phyloP scores from a whole-genome alignment of 1,284 basidiomycete genomes.

The Ceratobasidium sp. region DNA sequence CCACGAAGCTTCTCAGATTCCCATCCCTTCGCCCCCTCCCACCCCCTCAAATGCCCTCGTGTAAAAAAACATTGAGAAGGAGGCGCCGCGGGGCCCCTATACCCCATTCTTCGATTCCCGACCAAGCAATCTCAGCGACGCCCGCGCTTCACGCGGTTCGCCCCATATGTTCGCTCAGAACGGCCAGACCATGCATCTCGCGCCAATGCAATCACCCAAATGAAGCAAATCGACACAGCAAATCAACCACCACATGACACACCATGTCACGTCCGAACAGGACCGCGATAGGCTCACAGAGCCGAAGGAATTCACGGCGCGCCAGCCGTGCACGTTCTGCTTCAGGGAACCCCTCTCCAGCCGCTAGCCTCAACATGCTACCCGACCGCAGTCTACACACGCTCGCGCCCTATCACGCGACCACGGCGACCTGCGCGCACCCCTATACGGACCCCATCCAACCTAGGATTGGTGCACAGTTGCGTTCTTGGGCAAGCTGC shows the following conservation, averaged over 20 bases:
- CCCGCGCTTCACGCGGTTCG: background rate
- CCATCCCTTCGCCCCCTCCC: background rate
- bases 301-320: slow-evolving; percentile 25
- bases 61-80: background rate
- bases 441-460: slow-evolving; percentile 32
- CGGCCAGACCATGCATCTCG: too few relatives aligned
- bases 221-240: slow-evolving; percentile 7
- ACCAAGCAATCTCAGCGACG: slow-evolving; percentile 22
- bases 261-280: slow-evolving; percentile 30
- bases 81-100: slow-evolving; percentile 38
- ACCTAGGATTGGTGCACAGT: background rate
- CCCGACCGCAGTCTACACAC: slow-evolving; percentile 41
- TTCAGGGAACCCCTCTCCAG: slow-evolving; percentile 14
- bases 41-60: slow-evolving; percentile 9
- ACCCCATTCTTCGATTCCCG: background rate
- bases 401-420: slow-evolving; percentile 30
- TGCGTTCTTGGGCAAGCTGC: slow-evolving; percentile 18
- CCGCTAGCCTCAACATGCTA: slow-evolving; percentile 25
- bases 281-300: slow-evolving; percentile 36
- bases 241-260: slow-evolving; percentile 26
- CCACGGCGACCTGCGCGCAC: background rate
- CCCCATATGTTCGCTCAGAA: too few relatives aligned
- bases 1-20: slow-evolving; percentile 12
- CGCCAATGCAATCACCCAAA: slow-evolving; percentile 28
- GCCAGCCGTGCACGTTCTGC: slow-evolving; percentile 4